Base-by-base conservation (phyloP, 768 basidiomycete species). In the Kwoniella botswanensis region DNA sequence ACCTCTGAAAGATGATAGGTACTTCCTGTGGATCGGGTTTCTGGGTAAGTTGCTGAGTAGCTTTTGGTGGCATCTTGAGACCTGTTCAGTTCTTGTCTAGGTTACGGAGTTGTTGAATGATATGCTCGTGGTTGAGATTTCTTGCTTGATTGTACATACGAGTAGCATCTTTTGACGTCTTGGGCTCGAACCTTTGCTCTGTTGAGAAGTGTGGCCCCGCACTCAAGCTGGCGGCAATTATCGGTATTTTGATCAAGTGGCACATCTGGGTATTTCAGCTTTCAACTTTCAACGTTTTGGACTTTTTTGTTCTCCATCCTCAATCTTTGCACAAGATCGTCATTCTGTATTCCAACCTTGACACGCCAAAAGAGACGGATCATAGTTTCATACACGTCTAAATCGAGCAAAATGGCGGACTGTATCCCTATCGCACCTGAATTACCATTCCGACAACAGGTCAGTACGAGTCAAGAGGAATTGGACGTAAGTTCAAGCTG, bases 1-100 rank as follows among this genome's bases (percentile, higher is more conserved):
- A 87, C 68, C 90, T 89, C 72, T 90, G 87, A 79, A 92, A 96
- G 54, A 86, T 91, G 3, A 67, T 75, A 13, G 77, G 79, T 24
- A 81, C 78, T 21, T 81, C 71, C 29, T 81, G 73, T 6, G 79
- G 69, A 35, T 76, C 76, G 5, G 70, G 58, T 62, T 73, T 71
- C 29, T 68, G 58, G 18, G 58, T 22, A 1, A 4, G 7, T 41
- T 26, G 22, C 13, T 59, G 62, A 13, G 72, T 41, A 7, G 74
- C 59, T 71, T 77, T 81, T 21, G 77, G 77, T 4, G 77, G 76
- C 77, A 81, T 81, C 7, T 58, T 65, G 58, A 61, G 13, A 50
- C 12, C 56, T 54, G n/a, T 7, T 29, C n/a, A 44, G 0, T 15
- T 60, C 18, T 67, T 35, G 9, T 24, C 26, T 29, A 35, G 42